phyloP scores from a whole-genome alignment of 2,329 filamentous ascomycete genomes.

The Biscogniauxia sp. region DNA sequence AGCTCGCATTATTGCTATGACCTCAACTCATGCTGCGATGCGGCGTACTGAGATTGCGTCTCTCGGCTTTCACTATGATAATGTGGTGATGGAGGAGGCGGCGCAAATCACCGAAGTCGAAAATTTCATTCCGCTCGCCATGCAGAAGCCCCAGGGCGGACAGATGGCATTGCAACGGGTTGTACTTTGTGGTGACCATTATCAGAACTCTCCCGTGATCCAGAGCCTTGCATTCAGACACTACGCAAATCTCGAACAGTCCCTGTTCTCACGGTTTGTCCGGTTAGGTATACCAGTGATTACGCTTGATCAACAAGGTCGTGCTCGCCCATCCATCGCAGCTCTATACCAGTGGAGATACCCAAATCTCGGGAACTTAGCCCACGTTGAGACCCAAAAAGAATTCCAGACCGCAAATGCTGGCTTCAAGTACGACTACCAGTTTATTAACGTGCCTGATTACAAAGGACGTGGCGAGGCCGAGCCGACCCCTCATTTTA shows the following conservation, averaged over 20 bases:
- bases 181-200: constrained; percentile 90
- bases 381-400: constrained; percentile 63
- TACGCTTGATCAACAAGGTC: constrained; percentile 88
- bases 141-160: constrained; percentile 76
- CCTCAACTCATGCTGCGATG: constrained; percentile 96
- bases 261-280: constrained; percentile 86
- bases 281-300: constrained; percentile 90
- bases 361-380: constrained; percentile 72
- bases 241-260: constrained; percentile 95
- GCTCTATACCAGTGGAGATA: constrained; percentile 94
- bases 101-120: constrained; percentile 98
- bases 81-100: constrained; percentile 97
- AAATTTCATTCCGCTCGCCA: constrained; percentile 90
- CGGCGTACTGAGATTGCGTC: constrained; percentile 83
- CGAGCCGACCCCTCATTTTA: constrained; percentile 89
- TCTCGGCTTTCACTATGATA: constrained; percentile 96
- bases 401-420: constrained; percentile 84
- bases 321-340: constrained; percentile 82
- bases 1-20: constrained; percentile 98
- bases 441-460: constrained; percentile 93
- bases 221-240: constrained; percentile 92
- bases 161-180: constrained; percentile 79
- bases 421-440: constrained; percentile 90
- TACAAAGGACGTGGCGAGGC: constrained; percentile 88
- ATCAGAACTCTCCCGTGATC: constrained; percentile 94